Percentiles rank a stretch among this genome's conserved stretches.
Conservation (phyloP, 352 stramenopile species). For the Globisporangium paroecandrum region DNA sequence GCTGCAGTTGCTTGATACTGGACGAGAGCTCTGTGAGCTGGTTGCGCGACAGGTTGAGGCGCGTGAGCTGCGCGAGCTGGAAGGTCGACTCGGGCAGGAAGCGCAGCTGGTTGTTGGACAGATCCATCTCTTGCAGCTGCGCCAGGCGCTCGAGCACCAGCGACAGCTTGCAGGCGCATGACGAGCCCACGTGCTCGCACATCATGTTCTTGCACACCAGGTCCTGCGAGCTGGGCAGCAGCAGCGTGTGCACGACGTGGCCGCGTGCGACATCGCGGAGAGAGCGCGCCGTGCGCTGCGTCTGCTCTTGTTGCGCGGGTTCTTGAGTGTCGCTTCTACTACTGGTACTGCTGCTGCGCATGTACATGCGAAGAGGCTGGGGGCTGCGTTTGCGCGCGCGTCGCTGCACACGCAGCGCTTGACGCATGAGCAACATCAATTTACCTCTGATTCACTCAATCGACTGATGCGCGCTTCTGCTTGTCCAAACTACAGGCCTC, state of each 20-base stretch:
- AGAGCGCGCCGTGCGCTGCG: constrained; percentile 19
- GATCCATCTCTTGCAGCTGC: constrained; percentile 58
- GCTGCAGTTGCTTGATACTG: constrained; percentile 38
- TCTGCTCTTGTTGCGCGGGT: neutral
- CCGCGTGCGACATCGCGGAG: constrained; percentile 72
- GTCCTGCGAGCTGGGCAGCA: constrained; percentile 77
- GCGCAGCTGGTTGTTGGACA: constrained; percentile 75
- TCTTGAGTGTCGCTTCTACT: neutral
- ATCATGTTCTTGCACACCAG: constrained; percentile 91
- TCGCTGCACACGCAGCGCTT: neutral
- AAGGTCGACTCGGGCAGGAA: constrained; percentile 80
- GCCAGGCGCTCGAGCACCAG: constrained; percentile 74
- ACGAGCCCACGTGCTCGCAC: constrained; percentile 86
- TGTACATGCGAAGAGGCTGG: neutral
- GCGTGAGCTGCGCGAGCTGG: constrained; percentile 46
- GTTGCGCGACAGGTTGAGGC: constrained; percentile 71
- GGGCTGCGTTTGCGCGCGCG: neutral
- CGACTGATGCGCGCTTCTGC: neutral
- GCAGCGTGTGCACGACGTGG: constrained; percentile 44
- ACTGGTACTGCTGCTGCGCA: neutral
- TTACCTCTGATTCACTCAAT: neutral
- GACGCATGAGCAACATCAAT: neutral
- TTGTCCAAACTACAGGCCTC: neutral
- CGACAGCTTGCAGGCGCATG: constrained; percentile 82
- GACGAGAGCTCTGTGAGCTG: constrained; percentile 43